These are phyloP conservation scores for Mitragyna speciosa DNA, from an alignment of 257 asterid genomes.

Conservation along the genomic window DNA sequence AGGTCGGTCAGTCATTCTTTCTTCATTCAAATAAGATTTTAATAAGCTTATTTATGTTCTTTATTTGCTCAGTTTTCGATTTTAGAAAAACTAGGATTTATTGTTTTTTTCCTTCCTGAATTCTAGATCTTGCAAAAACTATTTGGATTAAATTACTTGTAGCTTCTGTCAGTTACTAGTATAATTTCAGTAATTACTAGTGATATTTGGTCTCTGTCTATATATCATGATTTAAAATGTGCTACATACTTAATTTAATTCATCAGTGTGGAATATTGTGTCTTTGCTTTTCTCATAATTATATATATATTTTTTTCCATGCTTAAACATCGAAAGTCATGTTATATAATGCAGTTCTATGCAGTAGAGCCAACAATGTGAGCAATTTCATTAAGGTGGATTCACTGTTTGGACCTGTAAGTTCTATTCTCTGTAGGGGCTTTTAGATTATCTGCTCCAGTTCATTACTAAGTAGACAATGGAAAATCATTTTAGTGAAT, in stretches of 20 bases:
- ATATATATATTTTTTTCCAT: not conserved
- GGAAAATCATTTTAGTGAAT: not conserved
- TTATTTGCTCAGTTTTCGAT: not conserved
- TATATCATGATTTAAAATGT: not conserved
- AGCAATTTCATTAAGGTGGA: conserved; percentile 84
- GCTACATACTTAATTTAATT: not conserved
- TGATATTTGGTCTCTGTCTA: too few species aligned
- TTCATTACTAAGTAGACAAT: too few species aligned
- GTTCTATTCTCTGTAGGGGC: not conserved
- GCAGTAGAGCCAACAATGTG: conserved; percentile 79
- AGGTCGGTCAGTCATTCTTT: conserved; percentile 34
- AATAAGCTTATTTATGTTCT: not conserved
- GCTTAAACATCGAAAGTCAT: conserved; percentile 3
- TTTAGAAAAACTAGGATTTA: not conserved
- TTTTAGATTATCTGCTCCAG: not conserved
- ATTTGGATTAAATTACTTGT: not conserved
- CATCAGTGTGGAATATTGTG: not conserved
- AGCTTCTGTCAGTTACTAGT: not conserved
- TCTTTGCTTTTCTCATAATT: not conserved
- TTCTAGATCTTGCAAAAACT: not conserved
- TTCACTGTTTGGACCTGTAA: conserved; percentile 74
- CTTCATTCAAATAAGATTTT: not conserved
- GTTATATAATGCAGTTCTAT: conserved; percentile 50
- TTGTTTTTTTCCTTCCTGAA: not conserved
- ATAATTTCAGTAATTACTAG: not conserved